Evolutionary conservation across 495 filamentous ascomycete genomes (phyloP), one percentile per base, ranked within the genome.

Genomic region (Penicillium goetzii): DNA sequence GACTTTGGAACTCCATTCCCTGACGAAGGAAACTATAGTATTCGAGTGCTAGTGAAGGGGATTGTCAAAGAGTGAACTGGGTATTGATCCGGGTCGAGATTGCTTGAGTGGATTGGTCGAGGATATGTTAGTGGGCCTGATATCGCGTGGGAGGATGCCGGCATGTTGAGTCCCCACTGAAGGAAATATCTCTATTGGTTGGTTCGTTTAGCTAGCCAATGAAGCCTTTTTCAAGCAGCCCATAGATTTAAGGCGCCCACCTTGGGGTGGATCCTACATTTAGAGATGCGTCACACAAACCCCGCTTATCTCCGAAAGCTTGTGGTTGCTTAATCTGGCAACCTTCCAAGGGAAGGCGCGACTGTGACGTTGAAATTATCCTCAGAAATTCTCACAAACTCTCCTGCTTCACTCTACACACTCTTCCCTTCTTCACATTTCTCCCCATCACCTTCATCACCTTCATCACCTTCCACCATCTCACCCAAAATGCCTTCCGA

Each of bases 401-500:
- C 3, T 23, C 19, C 17, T 7, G 0, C 38, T 43, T 57, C 36
- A 28, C 7, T 11, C n/a, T 32, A 4, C 9, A 40, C 23, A 14
- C 36, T 43, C 53, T 40, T 19, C 25, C 4, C 49, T 19, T 30
- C 50, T 36, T 15, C 32, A 17, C 23, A 2, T 38, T 19, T 28
- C 28, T 26, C 15, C 3, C 28, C 4, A 15, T 23, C 26, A 19
- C 6, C 8, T 50, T 21, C 33, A n/a, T n/a, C n/a, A n/a, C n/a
- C n/a, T n/a, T n/a, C 4, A 15, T 23, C 26, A 19, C 6, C 8
- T 50, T 21, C 33, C 2, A 12, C 36, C 21, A 40, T 28, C 40
- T 50, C 33, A 10, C 7, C 8, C 23, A 26, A 56, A 34, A 78
- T 80, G 76, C 74, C 73, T 6, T 61, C 73, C 14, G 62, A 68